Conservation (phyloP, 2,329 filamentous ascomycete genomes). For the Botrytis paeoniae region DNA sequence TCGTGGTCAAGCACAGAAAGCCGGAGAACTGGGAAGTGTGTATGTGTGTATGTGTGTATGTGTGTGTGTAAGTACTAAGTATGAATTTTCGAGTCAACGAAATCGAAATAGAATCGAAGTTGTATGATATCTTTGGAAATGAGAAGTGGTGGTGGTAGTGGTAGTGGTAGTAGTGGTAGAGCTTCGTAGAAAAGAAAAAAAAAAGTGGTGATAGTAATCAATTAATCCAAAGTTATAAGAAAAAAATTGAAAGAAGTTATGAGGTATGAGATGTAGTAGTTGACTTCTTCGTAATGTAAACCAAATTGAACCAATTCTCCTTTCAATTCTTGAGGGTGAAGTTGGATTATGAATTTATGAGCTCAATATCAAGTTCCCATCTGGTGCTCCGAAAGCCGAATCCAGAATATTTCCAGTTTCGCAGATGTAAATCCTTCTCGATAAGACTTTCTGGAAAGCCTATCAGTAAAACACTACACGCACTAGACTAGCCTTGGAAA, state of each 20-base stretch:
- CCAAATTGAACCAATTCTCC: neutral
- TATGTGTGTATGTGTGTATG: neutral
- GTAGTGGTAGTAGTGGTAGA: neutral
- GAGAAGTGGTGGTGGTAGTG: neutral
- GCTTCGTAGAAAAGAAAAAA: neutral
- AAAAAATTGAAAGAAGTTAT: neutral
- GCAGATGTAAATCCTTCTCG: neutral
- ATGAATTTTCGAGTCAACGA: neutral
- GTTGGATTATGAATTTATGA: neutral
- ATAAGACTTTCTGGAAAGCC: constrained; percentile 7
- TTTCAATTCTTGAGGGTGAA: neutral
- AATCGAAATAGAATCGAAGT: neutral
- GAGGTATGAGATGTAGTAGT: neutral
- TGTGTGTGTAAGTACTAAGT: neutral
- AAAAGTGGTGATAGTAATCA: neutral
- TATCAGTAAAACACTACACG: constrained; percentile 5
- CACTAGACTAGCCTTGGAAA: constrained; percentile 6
- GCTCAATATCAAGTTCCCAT: neutral
- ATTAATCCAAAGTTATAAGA: neutral
- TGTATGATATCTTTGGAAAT: neutral
- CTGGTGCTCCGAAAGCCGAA: neutral
- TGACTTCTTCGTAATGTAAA: neutral
- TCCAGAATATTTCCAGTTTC: neutral
- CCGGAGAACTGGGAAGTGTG: neutral
- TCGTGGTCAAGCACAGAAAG: neutral